Evolutionary conservation across 1,284 basidiomycete genomes (phyloP).

Genomic region (Trichosporon faecale): DNA sequence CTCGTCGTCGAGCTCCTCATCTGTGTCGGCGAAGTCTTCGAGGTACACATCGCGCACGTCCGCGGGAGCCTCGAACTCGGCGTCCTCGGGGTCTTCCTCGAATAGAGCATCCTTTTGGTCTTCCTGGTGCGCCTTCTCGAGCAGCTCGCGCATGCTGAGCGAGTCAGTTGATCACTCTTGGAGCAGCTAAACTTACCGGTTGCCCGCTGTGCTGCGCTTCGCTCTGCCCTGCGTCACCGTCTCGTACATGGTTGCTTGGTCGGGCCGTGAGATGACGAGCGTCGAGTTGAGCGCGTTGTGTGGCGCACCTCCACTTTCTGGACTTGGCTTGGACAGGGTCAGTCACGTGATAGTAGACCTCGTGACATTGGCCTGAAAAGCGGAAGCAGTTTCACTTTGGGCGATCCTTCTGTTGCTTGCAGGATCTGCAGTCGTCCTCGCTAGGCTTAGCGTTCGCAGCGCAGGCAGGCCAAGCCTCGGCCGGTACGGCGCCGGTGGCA

Average conservation of each 20-base stretch:
- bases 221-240: conserved; percentile 43
- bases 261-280: conserved; percentile 4
- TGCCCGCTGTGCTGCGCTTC: conserved; percentile 47
- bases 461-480: neutral
- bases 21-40: conserved; percentile 51
- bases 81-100: conserved; percentile 46
- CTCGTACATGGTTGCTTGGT: conserved; percentile 23
- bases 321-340: neutral
- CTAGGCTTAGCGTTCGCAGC: neutral
- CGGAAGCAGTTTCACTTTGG: neutral
- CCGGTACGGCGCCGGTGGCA: neutral
- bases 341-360: neutral
- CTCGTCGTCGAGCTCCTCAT: conserved; percentile 46
- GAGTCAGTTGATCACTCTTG: conserved; percentile 4
- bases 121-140: conserved; percentile 49
- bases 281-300: neutral
- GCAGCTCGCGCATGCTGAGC: conserved; percentile 48
- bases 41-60: conserved; percentile 44
- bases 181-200: conserved; percentile 36
- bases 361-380: neutral
- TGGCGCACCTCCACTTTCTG: neutral
- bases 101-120: conserved; percentile 44
- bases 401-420: neutral
- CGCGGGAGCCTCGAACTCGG: conserved; percentile 46
- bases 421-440: neutral